phyloP scores from a whole-genome alignment of 495 filamentous ascomycete genomes.

The Podospora pseudocomata region DNA sequence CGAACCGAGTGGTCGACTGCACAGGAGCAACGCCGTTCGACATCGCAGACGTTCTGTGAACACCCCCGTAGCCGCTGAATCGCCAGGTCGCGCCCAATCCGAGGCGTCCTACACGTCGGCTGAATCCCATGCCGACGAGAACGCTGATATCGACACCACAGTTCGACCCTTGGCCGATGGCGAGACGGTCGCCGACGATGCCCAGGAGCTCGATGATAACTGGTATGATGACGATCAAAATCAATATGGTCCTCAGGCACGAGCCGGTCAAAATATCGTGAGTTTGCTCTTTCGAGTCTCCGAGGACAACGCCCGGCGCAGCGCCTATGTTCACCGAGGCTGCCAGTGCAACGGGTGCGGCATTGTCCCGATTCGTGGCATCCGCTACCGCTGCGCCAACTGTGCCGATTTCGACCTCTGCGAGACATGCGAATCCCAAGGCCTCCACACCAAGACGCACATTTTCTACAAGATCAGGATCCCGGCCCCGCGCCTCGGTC shows the following conservation, averaged over 20 bases:
- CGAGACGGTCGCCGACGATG: constrained; percentile 57
- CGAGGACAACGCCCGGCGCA: constrained; percentile 73
- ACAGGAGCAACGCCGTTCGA: constrained; percentile 58
- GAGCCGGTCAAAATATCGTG: constrained; percentile 70
- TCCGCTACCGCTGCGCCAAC: constrained; percentile 87
- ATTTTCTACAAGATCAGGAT: constrained; percentile 82
- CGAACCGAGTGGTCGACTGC: constrained; percentile 39
- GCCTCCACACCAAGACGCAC: constrained; percentile 85
- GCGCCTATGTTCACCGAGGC: constrained; percentile 92
- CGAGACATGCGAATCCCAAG: constrained; percentile 80
- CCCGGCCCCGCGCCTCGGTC: constrained; percentile 45
- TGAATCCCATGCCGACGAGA: constrained; percentile 43
- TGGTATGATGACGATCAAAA: constrained; percentile 42
- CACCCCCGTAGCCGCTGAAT: constrained; percentile 18
- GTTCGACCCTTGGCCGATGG: constrained; percentile 45
- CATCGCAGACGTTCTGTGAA: constrained; percentile 39
- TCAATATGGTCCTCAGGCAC: constrained; percentile 39
- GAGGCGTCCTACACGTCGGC: constrained; percentile 34
- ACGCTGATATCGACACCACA: constrained; percentile 33
- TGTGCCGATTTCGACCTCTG: constrained; percentile 90
- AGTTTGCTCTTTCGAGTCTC: constrained; percentile 74
- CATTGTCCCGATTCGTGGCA: constrained; percentile 80
- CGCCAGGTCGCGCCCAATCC: constrained; percentile 22
- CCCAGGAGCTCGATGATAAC: constrained; percentile 54
- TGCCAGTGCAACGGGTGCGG: constrained; percentile 87